Evolutionary conservation across 352 stramenopile genomes (phyloP), one percentile per base, ranked within the genome.

Genomic region (Globisporangium nunn): DNA sequence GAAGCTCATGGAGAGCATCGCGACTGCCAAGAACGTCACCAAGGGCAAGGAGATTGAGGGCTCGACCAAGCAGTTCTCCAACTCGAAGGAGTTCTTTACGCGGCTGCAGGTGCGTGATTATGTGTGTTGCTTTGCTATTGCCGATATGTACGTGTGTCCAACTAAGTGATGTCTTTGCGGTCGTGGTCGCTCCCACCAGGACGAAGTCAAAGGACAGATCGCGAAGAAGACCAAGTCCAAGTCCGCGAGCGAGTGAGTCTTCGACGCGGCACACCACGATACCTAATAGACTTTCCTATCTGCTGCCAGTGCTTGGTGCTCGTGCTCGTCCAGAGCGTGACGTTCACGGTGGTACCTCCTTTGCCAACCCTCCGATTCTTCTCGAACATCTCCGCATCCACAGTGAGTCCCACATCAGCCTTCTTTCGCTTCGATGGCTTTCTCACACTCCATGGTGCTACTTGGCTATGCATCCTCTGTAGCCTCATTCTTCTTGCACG

Each of bases 81-180:
- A 91, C 66, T 92, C 81, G 58, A 92, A 91, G 63, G 84, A 91
- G 62, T 94, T 94, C 66, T 94, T 94, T 56, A 74, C 78, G 45
- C 73, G 75, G 30, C 64, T 91, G 53, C 79, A 89, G 77, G 78
- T 88, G 54, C 37, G 55, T 45, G 12, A 23, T 15, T 56, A 4
- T 18, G 1, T 44, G 6, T 14, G 17, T 17, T 11, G 10, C 23
- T 18, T 11, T 43, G 37, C 3, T 43, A 10, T 18, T 46, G 14
- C 10, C 23, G 12, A 3, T 15, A 10, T n/a, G 17, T 31, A 6
- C 2, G 18, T 28, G n/a, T 8, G n/a, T 31, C 43, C 23, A 10
- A 48, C n/a, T 14, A 4, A 4, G 4, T 8, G 23, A 23, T 30
- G 1, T 29, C 18, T 29, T 18, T 48, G 2, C 6, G n/a, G n/a